Conservation (phyloP, 345 rosid genomes). For the Cardamine resedifolia region DNA sequence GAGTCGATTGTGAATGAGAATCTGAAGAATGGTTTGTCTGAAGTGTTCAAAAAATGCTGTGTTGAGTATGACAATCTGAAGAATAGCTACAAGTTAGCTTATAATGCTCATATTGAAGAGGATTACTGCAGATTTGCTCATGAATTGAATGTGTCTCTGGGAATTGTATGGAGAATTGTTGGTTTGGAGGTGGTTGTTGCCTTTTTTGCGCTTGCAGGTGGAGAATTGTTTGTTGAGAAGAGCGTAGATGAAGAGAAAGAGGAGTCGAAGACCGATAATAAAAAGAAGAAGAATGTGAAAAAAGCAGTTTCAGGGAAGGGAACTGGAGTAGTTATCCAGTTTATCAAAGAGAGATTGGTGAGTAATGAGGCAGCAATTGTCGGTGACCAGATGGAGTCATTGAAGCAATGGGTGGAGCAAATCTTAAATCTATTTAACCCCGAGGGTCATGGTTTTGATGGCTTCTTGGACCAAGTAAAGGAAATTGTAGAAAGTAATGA, state of each 20-base stretch:
- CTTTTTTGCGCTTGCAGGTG: conserved; percentile 61
- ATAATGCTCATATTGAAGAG: conserved; percentile 39
- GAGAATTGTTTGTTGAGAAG: conserved; percentile 42
- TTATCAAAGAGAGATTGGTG: conserved; percentile 61
- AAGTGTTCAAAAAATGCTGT: conserved; percentile 37
- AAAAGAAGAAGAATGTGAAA: conserved; percentile 67
- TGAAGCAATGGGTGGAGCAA: conserved; percentile 51
- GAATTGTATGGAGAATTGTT: conserved; percentile 63
- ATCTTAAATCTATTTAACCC: conserved; percentile 50
- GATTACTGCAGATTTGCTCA: conserved; percentile 55
- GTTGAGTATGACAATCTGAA: conserved; percentile 31
- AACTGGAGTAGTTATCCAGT: conserved; percentile 55
- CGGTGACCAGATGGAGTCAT: conserved; percentile 32
- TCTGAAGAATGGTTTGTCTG: conserved; percentile 38
- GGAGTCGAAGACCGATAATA: conserved; percentile 47
- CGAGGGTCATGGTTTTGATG: conserved; percentile 49
- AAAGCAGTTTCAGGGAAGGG: conserved; percentile 76
- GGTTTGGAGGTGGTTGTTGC: conserved; percentile 78
- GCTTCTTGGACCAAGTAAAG: conserved; percentile 53
- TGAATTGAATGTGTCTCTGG: conserved; percentile 45
- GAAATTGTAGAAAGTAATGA: conserved; percentile 89
- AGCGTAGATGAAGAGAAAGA: conserved; percentile 43
- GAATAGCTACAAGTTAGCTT: conserved; percentile 38
- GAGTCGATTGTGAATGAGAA: conserved; percentile 40
- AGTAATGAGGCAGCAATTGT: conserved; percentile 32